Percentiles rank a stretch among this genome's conserved stretches.
These are phyloP conservation scores for Debaryomyces tyrocola DNA, from an alignment of 805 yeast genomes.

Conservation along the genomic window DNA sequence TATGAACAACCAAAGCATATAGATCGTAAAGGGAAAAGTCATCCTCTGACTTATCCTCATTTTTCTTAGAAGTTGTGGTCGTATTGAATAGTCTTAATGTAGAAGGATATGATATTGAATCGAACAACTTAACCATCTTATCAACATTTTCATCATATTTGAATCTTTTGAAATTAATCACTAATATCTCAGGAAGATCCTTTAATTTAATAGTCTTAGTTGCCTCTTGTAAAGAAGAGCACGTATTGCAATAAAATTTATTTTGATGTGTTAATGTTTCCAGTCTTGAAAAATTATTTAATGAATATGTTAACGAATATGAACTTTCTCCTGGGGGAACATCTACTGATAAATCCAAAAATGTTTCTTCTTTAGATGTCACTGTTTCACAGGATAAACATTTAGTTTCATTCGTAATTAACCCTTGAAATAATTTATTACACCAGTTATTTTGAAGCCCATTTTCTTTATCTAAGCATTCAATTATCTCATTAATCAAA, in stretches of 20 bases:
- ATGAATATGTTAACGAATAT: constrained; percentile 71
- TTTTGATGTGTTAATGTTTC: constrained; percentile 85
- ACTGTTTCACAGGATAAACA: constrained; percentile 87
- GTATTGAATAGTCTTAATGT: constrained; percentile 69
- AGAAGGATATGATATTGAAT: constrained; percentile 79
- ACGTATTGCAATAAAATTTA: constrained; percentile 89
- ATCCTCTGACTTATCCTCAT: constrained; percentile 37
- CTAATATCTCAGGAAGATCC: constrained; percentile 71
- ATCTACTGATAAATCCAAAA: constrained; percentile 84
- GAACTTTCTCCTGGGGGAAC: constrained; percentile 59
- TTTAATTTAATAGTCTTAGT: constrained; percentile 83
- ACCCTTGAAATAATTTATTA: constrained; percentile 78
- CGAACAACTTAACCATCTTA: constrained; percentile 81
- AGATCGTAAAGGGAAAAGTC: constrained; percentile 63
- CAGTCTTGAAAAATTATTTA: constrained; percentile 78
- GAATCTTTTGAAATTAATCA: constrained; percentile 87
- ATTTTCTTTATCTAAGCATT: constrained; percentile 49
- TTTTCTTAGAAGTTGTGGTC: constrained; percentile 30
- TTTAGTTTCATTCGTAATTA: constrained; percentile 80
- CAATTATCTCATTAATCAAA: constrained; percentile 65
- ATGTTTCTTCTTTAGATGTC: constrained; percentile 80
- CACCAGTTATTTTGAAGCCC: constrained; percentile 48
- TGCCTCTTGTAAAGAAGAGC: constrained; percentile 91
- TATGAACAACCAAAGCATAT: constrained; percentile 84
- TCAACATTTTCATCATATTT: constrained; percentile 84